Percentiles rank a stretch among this genome's conserved stretches.
These are phyloP conservation scores for Mycena floridula DNA, from an alignment of 768 basidiomycete species.

Conservation along the genomic window DNA sequence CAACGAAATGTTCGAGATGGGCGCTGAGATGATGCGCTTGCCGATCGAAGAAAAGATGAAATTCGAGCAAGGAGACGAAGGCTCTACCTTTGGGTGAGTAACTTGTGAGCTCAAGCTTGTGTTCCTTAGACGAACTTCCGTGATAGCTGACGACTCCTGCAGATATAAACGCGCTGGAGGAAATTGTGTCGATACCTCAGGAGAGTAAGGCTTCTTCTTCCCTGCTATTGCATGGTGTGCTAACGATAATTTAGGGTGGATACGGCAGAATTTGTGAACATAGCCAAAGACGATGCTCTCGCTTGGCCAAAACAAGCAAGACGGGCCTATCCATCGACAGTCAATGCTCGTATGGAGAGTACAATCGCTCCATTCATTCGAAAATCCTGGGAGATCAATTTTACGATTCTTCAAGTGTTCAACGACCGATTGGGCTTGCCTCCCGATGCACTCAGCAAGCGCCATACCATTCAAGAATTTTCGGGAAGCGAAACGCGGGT, in stretches of 20 bases:
- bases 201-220: no score
- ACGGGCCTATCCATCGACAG: conserved; percentile 33
- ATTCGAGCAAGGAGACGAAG: conserved; percentile 30
- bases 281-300: conserved; percentile 41
- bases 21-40: conserved; percentile 28
- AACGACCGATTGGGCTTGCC: conserved; percentile 35
- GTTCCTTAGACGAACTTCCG: background rate
- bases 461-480: conserved; percentile 26
- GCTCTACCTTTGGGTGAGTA: conserved; percentile 24
- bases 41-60: conserved; percentile 31
- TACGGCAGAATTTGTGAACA: conserved; percentile 22
- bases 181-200: conserved; percentile 35
- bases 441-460: conserved; percentile 24
- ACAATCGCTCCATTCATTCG: conserved; percentile 7
- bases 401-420: conserved; percentile 30
- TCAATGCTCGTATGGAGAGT: conserved; percentile 1
- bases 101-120: background rate
- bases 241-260: no score
- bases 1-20: conserved; percentile 29
- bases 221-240: no score
- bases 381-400: conserved; percentile 34
- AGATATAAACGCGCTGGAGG: conserved; percentile 41
- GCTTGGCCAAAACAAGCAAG: conserved; percentile 32
- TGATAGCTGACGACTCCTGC: background rate
- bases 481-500: conserved; percentile 37